Evolutionary conservation across 768 basidiomycete genomes (phyloP).

Genomic region (Cubamyces lactineus): DNA sequence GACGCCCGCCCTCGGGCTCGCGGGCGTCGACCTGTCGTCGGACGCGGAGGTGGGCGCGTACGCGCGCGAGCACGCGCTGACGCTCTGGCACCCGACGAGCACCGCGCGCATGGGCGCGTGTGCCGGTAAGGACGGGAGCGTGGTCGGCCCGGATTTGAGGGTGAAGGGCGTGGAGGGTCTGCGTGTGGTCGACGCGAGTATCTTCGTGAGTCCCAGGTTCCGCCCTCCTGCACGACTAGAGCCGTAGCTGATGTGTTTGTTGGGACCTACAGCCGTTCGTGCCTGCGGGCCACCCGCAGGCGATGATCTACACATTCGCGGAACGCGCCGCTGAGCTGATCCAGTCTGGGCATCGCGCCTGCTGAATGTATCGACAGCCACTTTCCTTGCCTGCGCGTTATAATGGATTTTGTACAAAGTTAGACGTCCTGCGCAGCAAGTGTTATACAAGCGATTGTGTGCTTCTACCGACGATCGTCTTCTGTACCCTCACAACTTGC

Average conservation of each 20-base stretch:
- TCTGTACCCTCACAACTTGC: not conserved
- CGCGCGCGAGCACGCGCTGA: slow-evolving; percentile 21
- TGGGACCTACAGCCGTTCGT: not conserved
- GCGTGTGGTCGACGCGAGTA: slow-evolving; percentile 34
- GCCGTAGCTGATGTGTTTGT: not conserved
- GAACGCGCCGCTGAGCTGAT: slow-evolving; percentile 3
- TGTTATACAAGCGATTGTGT: not conserved
- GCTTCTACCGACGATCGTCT: not conserved
- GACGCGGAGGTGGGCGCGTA: slow-evolving; percentile 27
- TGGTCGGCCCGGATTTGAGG: slow-evolving; percentile 44
- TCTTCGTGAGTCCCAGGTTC: slow-evolving; percentile 17
- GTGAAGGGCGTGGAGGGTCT: slow-evolving; percentile 49
- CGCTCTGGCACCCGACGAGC: slow-evolving; percentile 34
- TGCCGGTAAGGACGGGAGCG: slow-evolving; percentile 33
- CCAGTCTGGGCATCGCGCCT: not conserved
- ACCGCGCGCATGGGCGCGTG: slow-evolving; percentile 47
- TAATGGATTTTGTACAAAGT: not conserved
- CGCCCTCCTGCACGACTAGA: too few species aligned
- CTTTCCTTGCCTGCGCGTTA: too few species aligned
- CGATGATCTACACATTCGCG: not conserved
- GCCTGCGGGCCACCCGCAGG: not conserved
- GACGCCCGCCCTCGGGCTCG: not conserved
- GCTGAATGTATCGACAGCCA: not conserved
- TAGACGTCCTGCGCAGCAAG: not conserved
- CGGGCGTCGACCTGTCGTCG: not conserved